Base-by-base conservation (phyloP, 140 eudicot genomes). In the Anethum foeniculum region DNA sequence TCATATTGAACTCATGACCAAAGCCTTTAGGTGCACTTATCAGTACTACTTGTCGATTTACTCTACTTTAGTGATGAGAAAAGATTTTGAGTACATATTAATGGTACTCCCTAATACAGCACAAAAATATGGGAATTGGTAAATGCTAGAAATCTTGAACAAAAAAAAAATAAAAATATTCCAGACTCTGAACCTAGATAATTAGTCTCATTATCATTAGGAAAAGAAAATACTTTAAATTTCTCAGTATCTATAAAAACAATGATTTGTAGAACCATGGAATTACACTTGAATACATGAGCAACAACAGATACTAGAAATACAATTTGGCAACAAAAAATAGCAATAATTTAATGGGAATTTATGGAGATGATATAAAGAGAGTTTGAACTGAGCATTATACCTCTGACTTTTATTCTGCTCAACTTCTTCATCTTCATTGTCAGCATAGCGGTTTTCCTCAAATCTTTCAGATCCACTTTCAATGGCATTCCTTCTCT, bases 381-480 rank as follows among this genome's bases (percentile, higher is more conserved):
- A 47, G 41, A 47, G 48, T 7, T 62, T 75, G 19, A 51, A 3
- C 19, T 13, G 14, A 34, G 41, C 48, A 77, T 1, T 46, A 77
- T 85, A 92, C 99, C 98, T 90, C 27, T 81, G 91, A 83, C 91
- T 93, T 89, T 90, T 82, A 47, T 89, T 88, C 83, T 92, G 97
- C 46, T 88, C 93, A 81, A 91, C 96, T 86, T 95, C 97, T 67
- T 95, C 98, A 30, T 95, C 96, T 78, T 85, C 96, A 75, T 90
- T 89, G 79, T 90, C 96, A 85, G 88, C 87, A 85, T 88, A 94
- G 21, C 79, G 92, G 77, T 93, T 91, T n/a, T 91, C 97, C 79
- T 89, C 97, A 28, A 97, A 94, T 86, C 92, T 80, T 84, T 95
- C 99, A 8, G 99, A 95, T 80, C 81, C 99, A 87, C 99, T 95